Evolutionary conservation across 495 filamentous ascomycete genomes (phyloP).

Genomic region (Neurospora pannonica): DNA sequence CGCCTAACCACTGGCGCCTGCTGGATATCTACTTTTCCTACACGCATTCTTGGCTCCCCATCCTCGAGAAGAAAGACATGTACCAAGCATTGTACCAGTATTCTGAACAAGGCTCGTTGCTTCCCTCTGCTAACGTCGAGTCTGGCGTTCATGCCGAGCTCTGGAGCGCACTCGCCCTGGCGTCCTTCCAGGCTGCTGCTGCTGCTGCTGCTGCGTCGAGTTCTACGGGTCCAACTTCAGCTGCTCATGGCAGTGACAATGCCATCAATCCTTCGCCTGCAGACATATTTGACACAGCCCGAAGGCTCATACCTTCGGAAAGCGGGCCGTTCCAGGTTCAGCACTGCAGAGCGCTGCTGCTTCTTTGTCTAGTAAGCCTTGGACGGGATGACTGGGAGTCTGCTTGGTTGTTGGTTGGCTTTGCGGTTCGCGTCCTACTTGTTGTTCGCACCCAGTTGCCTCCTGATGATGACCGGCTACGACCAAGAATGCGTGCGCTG

Average conservation of each 20-base stretch:
- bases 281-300: slow-evolving; percentile 49
- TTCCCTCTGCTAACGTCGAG: slow-evolving; percentile 18
- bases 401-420: slow-evolving; percentile 54
- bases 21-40: slow-evolving; percentile 65
- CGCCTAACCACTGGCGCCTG: slow-evolving; percentile 52
- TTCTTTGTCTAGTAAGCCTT: slow-evolving; percentile 52
- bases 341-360: slow-evolving; percentile 55
- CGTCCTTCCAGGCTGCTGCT: slow-evolving; percentile 37
- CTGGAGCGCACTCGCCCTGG: slow-evolving; percentile 52
- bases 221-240: slow-evolving; percentile 10
- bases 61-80: slow-evolving; percentile 60
- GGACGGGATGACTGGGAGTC: slow-evolving; percentile 42
- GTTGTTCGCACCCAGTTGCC: slow-evolving; percentile 30
- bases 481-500: slow-evolving; percentile 38
- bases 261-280: slow-evolving; percentile 10
- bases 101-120: slow-evolving; percentile 21
- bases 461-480: slow-evolving; percentile 22
- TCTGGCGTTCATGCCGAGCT: slow-evolving; percentile 54
- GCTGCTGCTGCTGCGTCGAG: slow-evolving; percentile 1
- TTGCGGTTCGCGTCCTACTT: slow-evolving; percentile 49
- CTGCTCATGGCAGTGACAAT: not conserved
- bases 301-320: slow-evolving; percentile 49
- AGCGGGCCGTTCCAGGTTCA: slow-evolving; percentile 47
- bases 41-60: slow-evolving; percentile 65
- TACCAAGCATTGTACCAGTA: slow-evolving; percentile 37